Evolutionary conservation across 352 stramenopile genomes (phyloP).

Genomic region (Globisporangium viniferum): DNA sequence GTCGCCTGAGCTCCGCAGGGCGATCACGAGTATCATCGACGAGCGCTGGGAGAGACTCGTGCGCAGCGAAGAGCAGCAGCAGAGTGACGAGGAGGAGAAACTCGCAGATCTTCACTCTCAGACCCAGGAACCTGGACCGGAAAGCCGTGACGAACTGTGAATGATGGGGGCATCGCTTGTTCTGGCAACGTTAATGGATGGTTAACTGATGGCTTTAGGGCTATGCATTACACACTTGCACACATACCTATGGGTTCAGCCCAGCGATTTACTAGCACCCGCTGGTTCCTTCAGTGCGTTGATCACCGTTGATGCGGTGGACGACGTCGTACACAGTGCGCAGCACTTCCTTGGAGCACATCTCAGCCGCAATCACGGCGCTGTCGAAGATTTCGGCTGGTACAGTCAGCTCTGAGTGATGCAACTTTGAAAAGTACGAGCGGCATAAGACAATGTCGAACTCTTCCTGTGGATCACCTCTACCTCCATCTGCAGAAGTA

Average conservation of each 20-base stretch:
- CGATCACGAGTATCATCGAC: constrained; percentile 49
- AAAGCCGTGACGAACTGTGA: too few relatives aligned
- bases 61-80: constrained; percentile 8
- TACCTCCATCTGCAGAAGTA: too few relatives aligned
- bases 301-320: too few relatives aligned
- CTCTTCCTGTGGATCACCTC: neutral
- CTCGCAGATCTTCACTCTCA: neutral
- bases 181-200: too few relatives aligned
- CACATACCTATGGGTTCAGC: too few relatives aligned
- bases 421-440: constrained; percentile 8
- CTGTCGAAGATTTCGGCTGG: constrained; percentile 8
- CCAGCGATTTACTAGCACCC: too few relatives aligned
- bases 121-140: neutral
- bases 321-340: too few relatives aligned
- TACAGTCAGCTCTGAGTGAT: constrained; percentile 5
- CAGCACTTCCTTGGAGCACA: constrained; percentile 14
- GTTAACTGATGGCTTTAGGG: too few relatives aligned
- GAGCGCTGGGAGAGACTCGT: constrained; percentile 41
- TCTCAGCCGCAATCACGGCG: constrained; percentile 5
- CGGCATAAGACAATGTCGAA: constrained; percentile 11
- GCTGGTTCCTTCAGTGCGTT: too few relatives aligned
- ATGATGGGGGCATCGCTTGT: too few relatives aligned
- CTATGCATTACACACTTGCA: too few relatives aligned
- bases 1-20: constrained; percentile 31
- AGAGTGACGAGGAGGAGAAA: neutral